phyloP scores from a whole-genome alignment of 495 filamentous ascomycete species.

The Corynascus novoguineensis region DNA sequence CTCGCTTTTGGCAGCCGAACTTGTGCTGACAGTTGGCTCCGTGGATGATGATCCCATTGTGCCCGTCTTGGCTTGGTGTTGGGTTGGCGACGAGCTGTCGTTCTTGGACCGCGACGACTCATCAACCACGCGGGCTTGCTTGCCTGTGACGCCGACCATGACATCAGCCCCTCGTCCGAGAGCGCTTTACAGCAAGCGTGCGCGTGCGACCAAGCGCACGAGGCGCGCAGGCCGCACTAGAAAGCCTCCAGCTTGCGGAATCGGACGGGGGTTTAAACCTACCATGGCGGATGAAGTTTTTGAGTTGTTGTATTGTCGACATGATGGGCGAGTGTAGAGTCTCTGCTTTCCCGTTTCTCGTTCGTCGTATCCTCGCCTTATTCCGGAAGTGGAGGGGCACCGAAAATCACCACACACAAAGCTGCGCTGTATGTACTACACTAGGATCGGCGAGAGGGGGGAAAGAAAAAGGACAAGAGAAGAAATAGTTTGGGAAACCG shows the following conservation, averaged over 20 bases:
- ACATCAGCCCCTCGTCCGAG: constrained; percentile 27
- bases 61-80: constrained; percentile 34
- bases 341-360: not conserved
- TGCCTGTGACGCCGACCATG: constrained; percentile 42
- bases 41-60: constrained; percentile 21
- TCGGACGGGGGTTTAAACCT: constrained; percentile 19
- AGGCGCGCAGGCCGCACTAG: not conserved
- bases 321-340: constrained; percentile 39
- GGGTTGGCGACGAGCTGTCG: constrained; percentile 53
- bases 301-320: constrained; percentile 73
- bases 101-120: constrained; percentile 43
- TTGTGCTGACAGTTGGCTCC: constrained; percentile 23
- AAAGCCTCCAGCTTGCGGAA: not conserved
- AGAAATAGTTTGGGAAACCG: too few relatives aligned
- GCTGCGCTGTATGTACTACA: too few relatives aligned
- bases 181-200: not conserved
- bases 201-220: not conserved
- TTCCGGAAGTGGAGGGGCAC: not conserved
- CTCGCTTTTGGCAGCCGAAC: constrained; percentile 26
- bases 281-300: constrained; percentile 98
- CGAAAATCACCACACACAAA: too few relatives aligned
- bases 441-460: not conserved
- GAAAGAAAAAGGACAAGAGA: not conserved
- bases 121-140: constrained; percentile 74
- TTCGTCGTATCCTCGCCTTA: not conserved